A percentile compares a stretch with the other conserved stretches of the same genome.
Conservation (phyloP, 257 asterid species). For the Thymus mandschuricus region DNA sequence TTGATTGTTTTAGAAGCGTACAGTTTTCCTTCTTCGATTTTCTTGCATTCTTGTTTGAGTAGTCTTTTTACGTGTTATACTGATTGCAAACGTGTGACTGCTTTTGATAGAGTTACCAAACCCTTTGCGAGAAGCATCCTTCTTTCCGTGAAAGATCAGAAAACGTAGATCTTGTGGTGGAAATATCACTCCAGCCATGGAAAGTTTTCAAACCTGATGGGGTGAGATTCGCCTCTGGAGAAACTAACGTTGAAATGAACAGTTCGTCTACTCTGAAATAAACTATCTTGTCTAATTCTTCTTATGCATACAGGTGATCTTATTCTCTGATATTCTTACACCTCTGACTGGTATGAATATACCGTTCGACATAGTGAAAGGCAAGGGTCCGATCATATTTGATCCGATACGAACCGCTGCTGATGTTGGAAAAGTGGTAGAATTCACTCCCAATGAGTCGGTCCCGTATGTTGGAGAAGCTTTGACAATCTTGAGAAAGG, state of each 20-base stretch:
- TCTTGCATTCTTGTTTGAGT: slow-evolving; percentile 15
- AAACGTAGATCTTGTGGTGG: slow-evolving; percentile 98
- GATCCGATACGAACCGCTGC: slow-evolving; percentile 67
- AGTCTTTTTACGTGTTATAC: slow-evolving; percentile 29
- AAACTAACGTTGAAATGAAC: slow-evolving; percentile 10
- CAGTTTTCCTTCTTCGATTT: slow-evolving; percentile 4
- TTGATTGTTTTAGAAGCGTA: background rate
- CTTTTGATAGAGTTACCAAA: slow-evolving; percentile 82
- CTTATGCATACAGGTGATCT: slow-evolving; percentile 69
- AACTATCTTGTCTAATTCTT: slow-evolving; percentile 19
- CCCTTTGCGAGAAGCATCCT: slow-evolving; percentile 90
- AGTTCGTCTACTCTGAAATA: background rate
- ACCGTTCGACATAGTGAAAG: slow-evolving; percentile 95
- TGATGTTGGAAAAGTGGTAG: slow-evolving; percentile 87
- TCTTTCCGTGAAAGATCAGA: slow-evolving; percentile 98
- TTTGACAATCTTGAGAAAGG: slow-evolving; percentile 81
- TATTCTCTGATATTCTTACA: slow-evolving; percentile 98
- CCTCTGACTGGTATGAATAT: slow-evolving; percentile 97
- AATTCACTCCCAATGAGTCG: slow-evolving; percentile 81
- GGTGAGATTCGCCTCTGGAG: slow-evolving; percentile 48
- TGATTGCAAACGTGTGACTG: slow-evolving; percentile 30
- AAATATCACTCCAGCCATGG: slow-evolving; percentile 98
- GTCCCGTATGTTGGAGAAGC: slow-evolving; percentile 99
- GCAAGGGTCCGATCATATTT: slow-evolving; percentile 94
- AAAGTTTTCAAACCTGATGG: slow-evolving; percentile 94